Evolutionary conservation across 108 stramenopile species (phyloP).

Genomic region (Asterionellopsis glacialis): DNA sequence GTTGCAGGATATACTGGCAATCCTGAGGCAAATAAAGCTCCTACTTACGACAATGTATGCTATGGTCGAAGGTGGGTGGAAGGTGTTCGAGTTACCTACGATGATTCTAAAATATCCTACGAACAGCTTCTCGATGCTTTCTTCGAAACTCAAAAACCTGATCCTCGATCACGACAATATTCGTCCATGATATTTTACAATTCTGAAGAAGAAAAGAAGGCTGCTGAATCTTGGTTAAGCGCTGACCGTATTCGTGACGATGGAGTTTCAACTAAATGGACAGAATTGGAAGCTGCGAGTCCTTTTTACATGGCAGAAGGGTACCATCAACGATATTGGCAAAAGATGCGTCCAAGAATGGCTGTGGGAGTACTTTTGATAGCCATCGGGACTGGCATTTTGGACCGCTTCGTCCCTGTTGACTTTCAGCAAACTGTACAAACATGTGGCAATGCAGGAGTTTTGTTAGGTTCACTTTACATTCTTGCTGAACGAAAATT

Average conservation of each 20-base stretch:
- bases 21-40: conserved; percentile 20
- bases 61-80: conserved; percentile 44
- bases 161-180: conserved; percentile 57
- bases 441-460: conserved; percentile 23
- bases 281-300: conserved; percentile 48
- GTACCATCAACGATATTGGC: conserved; percentile 84
- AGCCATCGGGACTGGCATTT: conserved; percentile 30
- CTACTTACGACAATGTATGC: conserved; percentile 61
- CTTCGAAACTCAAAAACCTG: conserved; percentile 60
- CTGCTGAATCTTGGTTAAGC: conserved; percentile 18
- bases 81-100: conserved; percentile 54
- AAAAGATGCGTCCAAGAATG: conserved; percentile 57
- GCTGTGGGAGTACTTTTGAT: conserved; percentile 32
- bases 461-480: conserved; percentile 15
- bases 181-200: conserved; percentile 65
- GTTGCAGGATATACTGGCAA: conserved; percentile 69
- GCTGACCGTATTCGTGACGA: conserved; percentile 20
- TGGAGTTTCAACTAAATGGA: conserved; percentile 31
- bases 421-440: conserved; percentile 20
- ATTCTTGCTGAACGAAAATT: conserved; percentile 28
- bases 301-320: conserved; percentile 67
- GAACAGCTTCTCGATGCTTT: conserved; percentile 53
- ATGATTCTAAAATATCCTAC: conserved; percentile 49
- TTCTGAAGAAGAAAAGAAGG: conserved; percentile 32
- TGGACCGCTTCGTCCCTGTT: conserved; percentile 23